Percentiles rank a stretch among this genome's conserved stretches.
Conservation (phyloP, 148 eudicot species). For the Diospyros lotus region DNA sequence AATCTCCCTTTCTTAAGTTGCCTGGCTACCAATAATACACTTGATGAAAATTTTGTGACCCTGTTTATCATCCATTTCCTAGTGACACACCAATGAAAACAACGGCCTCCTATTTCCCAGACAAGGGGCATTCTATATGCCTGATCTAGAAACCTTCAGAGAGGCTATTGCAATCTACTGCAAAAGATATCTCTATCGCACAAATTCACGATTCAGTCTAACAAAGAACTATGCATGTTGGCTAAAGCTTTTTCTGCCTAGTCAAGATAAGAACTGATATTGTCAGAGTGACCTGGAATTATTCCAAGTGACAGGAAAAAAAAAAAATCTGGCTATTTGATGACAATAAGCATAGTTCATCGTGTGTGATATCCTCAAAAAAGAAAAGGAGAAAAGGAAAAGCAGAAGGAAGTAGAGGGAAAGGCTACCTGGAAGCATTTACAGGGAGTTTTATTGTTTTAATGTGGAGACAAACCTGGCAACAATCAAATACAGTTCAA, state of each 20-base stretch:
- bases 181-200: too few relatives aligned
- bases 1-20: too few relatives aligned
- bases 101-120: too few relatives aligned
- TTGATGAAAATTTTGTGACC: too few relatives aligned
- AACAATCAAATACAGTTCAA: constrained; percentile 6
- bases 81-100: too few relatives aligned
- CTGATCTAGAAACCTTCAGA: too few relatives aligned
- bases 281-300: neutral
- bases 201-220: too few relatives aligned
- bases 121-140: too few relatives aligned
- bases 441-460: constrained; percentile 50
- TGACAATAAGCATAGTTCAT: neutral
- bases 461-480: constrained; percentile 78
- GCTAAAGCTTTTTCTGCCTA: neutral
- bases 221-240: too few relatives aligned
- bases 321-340: neutral
- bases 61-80: too few relatives aligned
- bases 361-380: neutral
- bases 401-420: neutral
- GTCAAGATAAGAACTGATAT: neutral
- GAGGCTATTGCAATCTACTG: too few relatives aligned
- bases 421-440: constrained; percentile 61
- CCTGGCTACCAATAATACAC: too few relatives aligned
- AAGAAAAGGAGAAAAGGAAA: neutral
- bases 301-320: neutral